Percentiles rank a stretch among this genome's conserved stretches.
Evolutionary conservation across 2,329 filamentous ascomycete genomes (phyloP).

Genomic region (Cladosporium halotolerans): DNA sequence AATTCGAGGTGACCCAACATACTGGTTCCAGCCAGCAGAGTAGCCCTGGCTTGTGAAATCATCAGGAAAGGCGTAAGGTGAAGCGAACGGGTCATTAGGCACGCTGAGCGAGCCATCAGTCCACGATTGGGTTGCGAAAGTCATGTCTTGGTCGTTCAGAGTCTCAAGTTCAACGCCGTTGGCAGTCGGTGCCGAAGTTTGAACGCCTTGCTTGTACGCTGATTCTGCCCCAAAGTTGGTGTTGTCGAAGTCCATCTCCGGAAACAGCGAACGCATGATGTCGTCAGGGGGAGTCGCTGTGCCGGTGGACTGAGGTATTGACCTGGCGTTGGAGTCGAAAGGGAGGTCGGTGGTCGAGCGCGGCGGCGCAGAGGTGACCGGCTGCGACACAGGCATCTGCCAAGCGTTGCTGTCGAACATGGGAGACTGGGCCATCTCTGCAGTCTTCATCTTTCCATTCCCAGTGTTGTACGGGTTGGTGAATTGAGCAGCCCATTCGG

Average conservation of each 20-base stretch:
- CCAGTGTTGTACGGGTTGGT: slow-evolving; percentile 9
- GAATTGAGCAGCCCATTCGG: slow-evolving; percentile 16
- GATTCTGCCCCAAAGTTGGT: slow-evolving; percentile 14
- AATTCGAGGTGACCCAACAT: not conserved
- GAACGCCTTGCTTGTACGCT: slow-evolving; percentile 5
- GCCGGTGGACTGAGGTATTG: slow-evolving; percentile 17
- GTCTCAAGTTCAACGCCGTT: slow-evolving; percentile 16
- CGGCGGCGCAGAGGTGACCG: slow-evolving; percentile 17
- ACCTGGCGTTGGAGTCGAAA: not conserved
- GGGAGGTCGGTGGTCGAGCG: slow-evolving; percentile 21
- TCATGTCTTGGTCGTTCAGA: slow-evolving; percentile 15
- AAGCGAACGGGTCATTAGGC: slow-evolving; percentile 25
- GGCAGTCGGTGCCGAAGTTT: not conserved
- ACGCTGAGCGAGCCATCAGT: slow-evolving; percentile 28
- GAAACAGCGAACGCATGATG: slow-evolving; percentile 27
- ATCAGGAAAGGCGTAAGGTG: slow-evolving; percentile 24
- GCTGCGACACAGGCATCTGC: slow-evolving; percentile 18
- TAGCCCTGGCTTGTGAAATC: slow-evolving; percentile 24
- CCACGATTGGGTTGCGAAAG: slow-evolving; percentile 28
- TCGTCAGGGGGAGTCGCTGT: slow-evolving; percentile 22
- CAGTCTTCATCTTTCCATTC: not conserved
- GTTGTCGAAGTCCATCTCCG: slow-evolving; percentile 25
- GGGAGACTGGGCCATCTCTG: slow-evolving; percentile 1
- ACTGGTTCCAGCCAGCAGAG: slow-evolving; percentile 23
- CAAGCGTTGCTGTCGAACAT: slow-evolving; percentile 16